These are phyloP conservation scores for Heritiera littoralis DNA, from an alignment of 345 rosid species.

Conservation along the genomic window DNA sequence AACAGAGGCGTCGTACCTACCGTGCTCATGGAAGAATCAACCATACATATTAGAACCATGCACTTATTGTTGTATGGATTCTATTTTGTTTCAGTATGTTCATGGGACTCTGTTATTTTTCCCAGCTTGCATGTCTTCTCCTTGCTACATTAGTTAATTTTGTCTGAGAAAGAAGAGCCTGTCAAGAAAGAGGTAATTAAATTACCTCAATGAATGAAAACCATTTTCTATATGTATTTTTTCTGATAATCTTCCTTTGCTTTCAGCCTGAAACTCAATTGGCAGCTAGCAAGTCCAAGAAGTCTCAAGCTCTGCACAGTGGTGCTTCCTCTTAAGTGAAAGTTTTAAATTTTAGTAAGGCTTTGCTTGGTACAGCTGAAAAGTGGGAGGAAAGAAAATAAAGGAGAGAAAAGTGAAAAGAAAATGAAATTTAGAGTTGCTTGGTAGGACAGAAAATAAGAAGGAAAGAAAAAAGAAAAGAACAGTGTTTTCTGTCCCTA, in stretches of 20 bases:
- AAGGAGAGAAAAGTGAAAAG: too few species aligned
- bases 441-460: too few species aligned
- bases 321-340: slow-evolving; percentile 35
- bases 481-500: too few species aligned
- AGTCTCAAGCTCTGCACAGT: slow-evolving; percentile 44
- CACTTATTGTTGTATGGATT: neutral
- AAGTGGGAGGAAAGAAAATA: too few species aligned
- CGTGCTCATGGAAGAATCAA: slow-evolving; percentile 98
- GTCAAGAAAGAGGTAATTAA: slow-evolving; percentile 85
- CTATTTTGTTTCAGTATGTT: neutral
- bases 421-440: too few species aligned
- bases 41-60: slow-evolving; percentile 44
- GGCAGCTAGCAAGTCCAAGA: slow-evolving; percentile 73
- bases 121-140: slow-evolving; percentile 95
- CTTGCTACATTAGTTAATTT: slow-evolving; percentile 84
- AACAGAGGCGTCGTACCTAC: slow-evolving; percentile 95
- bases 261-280: slow-evolving; percentile 87
- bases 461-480: too few species aligned
- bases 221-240: neutral
- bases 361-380: too few species aligned
- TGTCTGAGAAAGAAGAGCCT: slow-evolving; percentile 94
- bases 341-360: neutral
- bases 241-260: neutral
- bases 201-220: neutral
- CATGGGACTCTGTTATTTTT: neutral